These are phyloP conservation scores for Blastomyces gilchristii DNA, from an alignment of 2,329 filamentous ascomycete genomes.

Conservation along the genomic window DNA sequence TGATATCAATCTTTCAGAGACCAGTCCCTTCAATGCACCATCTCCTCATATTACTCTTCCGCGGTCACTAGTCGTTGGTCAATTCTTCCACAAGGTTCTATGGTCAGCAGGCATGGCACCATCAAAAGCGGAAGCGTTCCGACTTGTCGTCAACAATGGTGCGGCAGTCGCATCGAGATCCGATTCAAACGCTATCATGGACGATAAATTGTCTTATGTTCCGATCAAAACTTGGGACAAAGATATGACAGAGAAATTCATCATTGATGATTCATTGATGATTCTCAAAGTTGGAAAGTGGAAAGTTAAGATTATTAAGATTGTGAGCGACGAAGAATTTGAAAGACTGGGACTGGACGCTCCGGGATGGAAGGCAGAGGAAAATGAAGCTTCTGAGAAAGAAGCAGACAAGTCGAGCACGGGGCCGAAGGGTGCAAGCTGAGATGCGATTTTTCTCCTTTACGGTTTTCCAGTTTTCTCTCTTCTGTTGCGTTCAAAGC, in stretches of 20 bases:
- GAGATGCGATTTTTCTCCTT: background rate
- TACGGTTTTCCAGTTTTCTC: background rate
- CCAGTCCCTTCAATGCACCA: background rate
- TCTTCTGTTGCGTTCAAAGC: background rate
- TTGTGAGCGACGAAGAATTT: slow-evolving; percentile 47
- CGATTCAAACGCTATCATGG: slow-evolving; percentile 33
- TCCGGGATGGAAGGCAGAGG: slow-evolving; percentile 41
- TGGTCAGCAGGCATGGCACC: slow-evolving; percentile 43
- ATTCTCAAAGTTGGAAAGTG: slow-evolving; percentile 50
- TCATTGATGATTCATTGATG: slow-evolving; percentile 43
- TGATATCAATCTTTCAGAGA: slow-evolving; percentile 6
- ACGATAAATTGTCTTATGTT: slow-evolving; percentile 40
- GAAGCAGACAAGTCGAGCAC: background rate
- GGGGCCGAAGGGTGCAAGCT: background rate
- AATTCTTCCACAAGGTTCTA: slow-evolving; percentile 41
- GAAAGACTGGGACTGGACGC: slow-evolving; percentile 36
- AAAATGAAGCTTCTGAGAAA: background rate
- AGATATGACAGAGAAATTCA: slow-evolving; percentile 38
- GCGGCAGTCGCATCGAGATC: slow-evolving; percentile 41
- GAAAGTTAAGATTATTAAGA: slow-evolving; percentile 47
- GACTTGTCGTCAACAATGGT: slow-evolving; percentile 40
- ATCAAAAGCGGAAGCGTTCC: slow-evolving; percentile 43
- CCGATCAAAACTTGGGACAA: slow-evolving; percentile 37
- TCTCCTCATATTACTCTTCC: slow-evolving; percentile 25
- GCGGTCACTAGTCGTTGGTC: slow-evolving; percentile 38